Percentiles rank a stretch among this genome's conserved stretches.
These are phyloP conservation scores for Ophiostoma pallidulum DNA, from an alignment of 2,329 filamentous ascomycete genomes.

Conservation along the genomic window DNA sequence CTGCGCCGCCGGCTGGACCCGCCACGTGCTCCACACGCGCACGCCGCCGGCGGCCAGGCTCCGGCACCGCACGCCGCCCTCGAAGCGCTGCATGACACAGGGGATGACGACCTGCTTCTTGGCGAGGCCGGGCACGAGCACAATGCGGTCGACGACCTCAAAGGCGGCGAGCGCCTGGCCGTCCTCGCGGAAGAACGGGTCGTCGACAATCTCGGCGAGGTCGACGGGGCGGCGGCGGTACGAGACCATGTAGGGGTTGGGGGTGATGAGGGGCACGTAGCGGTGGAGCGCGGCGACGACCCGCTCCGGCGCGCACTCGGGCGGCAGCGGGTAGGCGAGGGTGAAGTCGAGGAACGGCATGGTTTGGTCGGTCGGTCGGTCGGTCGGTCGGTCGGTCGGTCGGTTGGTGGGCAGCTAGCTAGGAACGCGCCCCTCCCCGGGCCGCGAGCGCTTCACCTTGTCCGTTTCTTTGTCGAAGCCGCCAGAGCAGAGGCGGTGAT, in stretches of 20 bases:
- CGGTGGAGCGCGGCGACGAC: conserved; percentile 32
- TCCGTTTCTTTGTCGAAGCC: no score
- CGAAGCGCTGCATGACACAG: conserved; percentile 34
- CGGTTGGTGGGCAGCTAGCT: no score
- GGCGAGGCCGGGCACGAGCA: conserved; percentile 31
- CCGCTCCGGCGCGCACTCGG: conserved; percentile 26
- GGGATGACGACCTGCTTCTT: conserved; percentile 32
- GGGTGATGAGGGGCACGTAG: conserved; percentile 32
- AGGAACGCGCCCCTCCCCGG: no score
- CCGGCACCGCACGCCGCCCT: conserved; percentile 32
- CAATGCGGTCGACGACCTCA: conserved; percentile 27
- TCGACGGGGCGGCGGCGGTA: conserved; percentile 28
- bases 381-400: neutral
- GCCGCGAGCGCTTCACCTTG: no score
- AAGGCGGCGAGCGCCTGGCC: conserved; percentile 24
- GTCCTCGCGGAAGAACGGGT: conserved; percentile 32
- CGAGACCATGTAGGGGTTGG: conserved; percentile 30
- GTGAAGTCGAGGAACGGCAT: conserved; percentile 29
- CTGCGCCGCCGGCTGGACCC: conserved; percentile 20
- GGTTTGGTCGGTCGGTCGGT: neutral
- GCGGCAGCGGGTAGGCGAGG: conserved; percentile 34
- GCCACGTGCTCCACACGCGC: conserved; percentile 31
- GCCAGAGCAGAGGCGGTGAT: no score
- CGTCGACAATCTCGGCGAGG: conserved; percentile 27
- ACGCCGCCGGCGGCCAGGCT: conserved; percentile 35